A percentile compares a stretch with the other conserved stretches of the same genome.
Conservation (phyloP, 225 moss, liverwort and hornwort species). For the Sphagnum contortum region DNA sequence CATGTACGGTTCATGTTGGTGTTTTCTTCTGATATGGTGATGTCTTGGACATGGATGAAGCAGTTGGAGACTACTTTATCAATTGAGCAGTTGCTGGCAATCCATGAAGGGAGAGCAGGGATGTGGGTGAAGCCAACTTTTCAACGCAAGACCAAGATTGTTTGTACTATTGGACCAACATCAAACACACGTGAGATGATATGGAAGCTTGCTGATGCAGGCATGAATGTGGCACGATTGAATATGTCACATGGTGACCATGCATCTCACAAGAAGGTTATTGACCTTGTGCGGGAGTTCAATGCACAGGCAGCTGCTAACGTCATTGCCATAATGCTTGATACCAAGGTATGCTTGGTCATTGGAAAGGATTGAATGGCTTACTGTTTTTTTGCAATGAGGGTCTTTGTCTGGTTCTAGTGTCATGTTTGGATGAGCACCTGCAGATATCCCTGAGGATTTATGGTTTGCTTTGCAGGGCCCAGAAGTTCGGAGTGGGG, state of each 20-base stretch:
- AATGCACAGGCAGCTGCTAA: slow-evolving; percentile 64
- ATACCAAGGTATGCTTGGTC: slow-evolving; percentile 54
- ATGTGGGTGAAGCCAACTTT: slow-evolving; percentile 94
- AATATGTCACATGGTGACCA: slow-evolving; percentile 94
- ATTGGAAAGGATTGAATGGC: no score
- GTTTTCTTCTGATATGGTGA: no score
- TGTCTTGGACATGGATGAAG: neutral
- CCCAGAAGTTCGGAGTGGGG: slow-evolving; percentile 90
- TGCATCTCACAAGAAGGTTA: slow-evolving; percentile 68
- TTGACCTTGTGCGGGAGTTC: slow-evolving; percentile 71
- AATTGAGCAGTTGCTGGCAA: slow-evolving; percentile 42
- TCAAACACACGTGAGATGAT: slow-evolving; percentile 73
- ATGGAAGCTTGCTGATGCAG: slow-evolving; percentile 71
- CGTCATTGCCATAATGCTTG: slow-evolving; percentile 74
- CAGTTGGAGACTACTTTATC: slow-evolving; percentile 33
- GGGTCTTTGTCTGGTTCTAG: no score
- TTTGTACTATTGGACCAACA: slow-evolving; percentile 83
- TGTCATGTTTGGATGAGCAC: no score
- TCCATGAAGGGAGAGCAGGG: slow-evolving; percentile 54
- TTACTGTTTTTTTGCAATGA: no score
- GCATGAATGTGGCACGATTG: slow-evolving; percentile 78
- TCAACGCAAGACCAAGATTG: slow-evolving; percentile 91
- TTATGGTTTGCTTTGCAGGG: slow-evolving; percentile 25
- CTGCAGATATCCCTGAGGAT: no score
- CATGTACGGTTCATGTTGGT: no score